These are phyloP conservation scores for Trichophyton benhamiae DNA, from an alignment of 2,329 filamentous ascomycete genomes.

Conservation along the genomic window DNA sequence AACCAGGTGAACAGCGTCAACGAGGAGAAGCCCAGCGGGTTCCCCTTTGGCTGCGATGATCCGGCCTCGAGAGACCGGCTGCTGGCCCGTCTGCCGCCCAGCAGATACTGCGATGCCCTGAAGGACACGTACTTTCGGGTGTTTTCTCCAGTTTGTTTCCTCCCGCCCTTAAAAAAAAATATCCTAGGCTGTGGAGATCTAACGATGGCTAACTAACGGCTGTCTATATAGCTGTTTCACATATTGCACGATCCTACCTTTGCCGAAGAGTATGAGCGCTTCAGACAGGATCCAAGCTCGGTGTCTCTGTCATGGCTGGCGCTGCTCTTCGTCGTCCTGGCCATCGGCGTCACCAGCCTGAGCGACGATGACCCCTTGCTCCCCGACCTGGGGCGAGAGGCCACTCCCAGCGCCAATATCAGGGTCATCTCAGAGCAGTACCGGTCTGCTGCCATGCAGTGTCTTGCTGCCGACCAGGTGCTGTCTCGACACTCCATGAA, in stretches of 20 bases:
- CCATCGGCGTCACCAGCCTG: constrained; percentile 27
- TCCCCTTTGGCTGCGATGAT: constrained; percentile 22
- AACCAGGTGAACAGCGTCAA: constrained; percentile 19
- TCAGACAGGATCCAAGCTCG: constrained; percentile 25
- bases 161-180: not conserved
- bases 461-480: constrained; percentile 29
- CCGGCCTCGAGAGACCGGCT: constrained; percentile 20
- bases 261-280: constrained; percentile 28
- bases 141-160: constrained; percentile 27
- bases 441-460: constrained; percentile 26
- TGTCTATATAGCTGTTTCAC: constrained; percentile 24
- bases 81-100: constrained; percentile 24
- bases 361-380: constrained; percentile 27
- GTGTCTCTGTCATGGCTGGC: constrained; percentile 30
- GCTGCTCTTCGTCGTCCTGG: constrained; percentile 29
- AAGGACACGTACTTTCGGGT: constrained; percentile 28
- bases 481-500: constrained; percentile 29
- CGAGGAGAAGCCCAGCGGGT: constrained; percentile 23
- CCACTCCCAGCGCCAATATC: constrained; percentile 26
- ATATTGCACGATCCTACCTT: constrained; percentile 33
- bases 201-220: not conserved
- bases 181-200: not conserved
- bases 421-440: constrained; percentile 27
- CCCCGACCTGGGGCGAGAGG: constrained; percentile 27
- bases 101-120: constrained; percentile 25